Evolutionary conservation across 1,284 basidiomycete species (phyloP).

Genomic region (Anthracocystis walkeri): DNA sequence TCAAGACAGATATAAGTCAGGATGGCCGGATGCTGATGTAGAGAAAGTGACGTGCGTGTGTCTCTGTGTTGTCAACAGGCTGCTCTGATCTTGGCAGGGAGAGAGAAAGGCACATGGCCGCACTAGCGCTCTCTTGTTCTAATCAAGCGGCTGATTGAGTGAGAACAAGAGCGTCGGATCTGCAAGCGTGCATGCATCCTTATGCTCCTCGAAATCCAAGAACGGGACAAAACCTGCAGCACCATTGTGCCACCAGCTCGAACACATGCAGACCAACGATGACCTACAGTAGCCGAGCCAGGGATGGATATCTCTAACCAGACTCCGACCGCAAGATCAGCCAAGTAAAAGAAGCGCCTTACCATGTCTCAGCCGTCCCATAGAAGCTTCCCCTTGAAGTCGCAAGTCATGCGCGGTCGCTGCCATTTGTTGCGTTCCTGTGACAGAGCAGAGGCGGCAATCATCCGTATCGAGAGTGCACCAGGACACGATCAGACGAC

Average conservation of each 20-base stretch:
- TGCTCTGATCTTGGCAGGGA: background rate
- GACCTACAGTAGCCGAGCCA: background rate
- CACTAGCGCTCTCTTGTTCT: background rate
- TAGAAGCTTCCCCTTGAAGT: background rate
- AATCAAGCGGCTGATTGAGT: too few relatives aligned
- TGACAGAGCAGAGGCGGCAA: too few relatives aligned
- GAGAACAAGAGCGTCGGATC: background rate
- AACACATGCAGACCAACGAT: background rate
- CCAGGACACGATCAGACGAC: too few relatives aligned
- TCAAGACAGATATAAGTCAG: too few relatives aligned
- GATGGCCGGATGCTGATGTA: too few relatives aligned
- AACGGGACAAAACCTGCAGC: background rate
- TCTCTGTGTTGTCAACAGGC: background rate
- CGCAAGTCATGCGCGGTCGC: background rate
- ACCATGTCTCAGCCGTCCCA: slow-evolving; percentile 1
- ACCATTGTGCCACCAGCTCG: background rate
- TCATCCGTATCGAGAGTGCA: too few relatives aligned
- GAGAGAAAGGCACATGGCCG: background rate
- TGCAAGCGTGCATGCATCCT: slow-evolving; percentile 3
- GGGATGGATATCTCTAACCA: background rate
- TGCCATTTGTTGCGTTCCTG: background rate
- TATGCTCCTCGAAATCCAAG: slow-evolving; percentile 9
- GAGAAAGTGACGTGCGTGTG: background rate
- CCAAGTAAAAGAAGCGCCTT: background rate
- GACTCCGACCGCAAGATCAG: background rate